Conservation (phyloP, 805 yeast species). For the Yamadazyma ubonensis region DNA sequence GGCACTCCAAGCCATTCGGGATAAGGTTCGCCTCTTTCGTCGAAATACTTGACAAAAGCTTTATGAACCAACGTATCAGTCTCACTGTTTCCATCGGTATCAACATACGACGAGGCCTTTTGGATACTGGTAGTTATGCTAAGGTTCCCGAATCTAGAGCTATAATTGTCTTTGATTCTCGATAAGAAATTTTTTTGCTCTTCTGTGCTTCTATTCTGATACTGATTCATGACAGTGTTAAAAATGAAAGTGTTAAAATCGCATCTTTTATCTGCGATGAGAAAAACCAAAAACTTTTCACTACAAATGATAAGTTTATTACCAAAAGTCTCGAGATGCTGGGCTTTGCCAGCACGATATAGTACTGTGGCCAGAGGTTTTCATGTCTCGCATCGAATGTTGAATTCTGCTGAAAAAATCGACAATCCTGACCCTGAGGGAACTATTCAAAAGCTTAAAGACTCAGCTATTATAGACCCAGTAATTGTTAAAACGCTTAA, state of each 20-base stretch:
- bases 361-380: too few relatives aligned
- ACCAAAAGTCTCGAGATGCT: background rate
- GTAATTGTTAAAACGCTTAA: conserved; percentile 31
- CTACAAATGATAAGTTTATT: conserved; percentile 1
- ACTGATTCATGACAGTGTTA: conserved; percentile 15
- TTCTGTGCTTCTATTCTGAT: conserved; percentile 15
- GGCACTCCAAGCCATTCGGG: conserved; percentile 46
- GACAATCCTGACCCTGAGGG: conserved; percentile 12
- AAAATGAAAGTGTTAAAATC: background rate
- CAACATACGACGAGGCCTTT: conserved; percentile 20
- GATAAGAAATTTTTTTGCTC: conserved; percentile 26
- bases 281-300: conserved; percentile 4
- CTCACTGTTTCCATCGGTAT: conserved; percentile 38
- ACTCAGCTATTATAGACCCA: conserved; percentile 13
- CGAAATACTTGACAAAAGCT: conserved; percentile 42
- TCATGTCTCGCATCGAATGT: too few relatives aligned
- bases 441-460: conserved; percentile 14
- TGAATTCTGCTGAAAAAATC: too few relatives aligned
- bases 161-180: conserved; percentile 37
- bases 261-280: background rate
- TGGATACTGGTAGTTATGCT: conserved; percentile 26
- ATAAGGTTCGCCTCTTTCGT: conserved; percentile 29
- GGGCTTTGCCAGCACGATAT: background rate
- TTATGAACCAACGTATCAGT: conserved; percentile 43
- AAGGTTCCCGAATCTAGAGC: conserved; percentile 36